Percentiles rank a stretch among this genome's conserved stretches.
Conservation (phyloP, 768 basidiomycete species). For the Vishniacozyma victoriae region DNA sequence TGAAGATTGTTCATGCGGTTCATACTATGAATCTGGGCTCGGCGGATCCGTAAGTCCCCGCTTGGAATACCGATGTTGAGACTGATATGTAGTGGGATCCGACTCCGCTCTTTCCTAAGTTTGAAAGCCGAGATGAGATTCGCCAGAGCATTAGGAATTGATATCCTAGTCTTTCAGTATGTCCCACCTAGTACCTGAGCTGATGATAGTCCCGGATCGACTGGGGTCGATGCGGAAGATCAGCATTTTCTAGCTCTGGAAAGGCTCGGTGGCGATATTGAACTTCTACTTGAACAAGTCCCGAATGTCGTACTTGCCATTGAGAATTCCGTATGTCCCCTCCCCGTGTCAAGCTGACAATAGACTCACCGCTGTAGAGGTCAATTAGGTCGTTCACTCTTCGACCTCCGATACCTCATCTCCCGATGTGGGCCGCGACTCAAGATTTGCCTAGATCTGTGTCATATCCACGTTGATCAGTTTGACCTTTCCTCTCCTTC, state of each 20-base stretch:
- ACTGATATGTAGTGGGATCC: neutral
- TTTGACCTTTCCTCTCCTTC: conserved; percentile 4
- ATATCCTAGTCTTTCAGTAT: conserved; percentile 19
- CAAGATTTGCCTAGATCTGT: conserved; percentile 14
- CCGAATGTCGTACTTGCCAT: conserved; percentile 7
- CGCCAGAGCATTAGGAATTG: conserved; percentile 6
- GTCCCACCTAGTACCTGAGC: neutral
- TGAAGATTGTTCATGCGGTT: conserved; percentile 17
- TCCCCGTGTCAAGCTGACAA: neutral
- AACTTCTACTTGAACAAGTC: neutral
- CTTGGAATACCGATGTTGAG: neutral
- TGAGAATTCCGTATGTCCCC: conserved; percentile 14
- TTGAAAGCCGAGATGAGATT: conserved; percentile 4
- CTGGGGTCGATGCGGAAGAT: neutral
- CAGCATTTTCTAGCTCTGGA: neutral
- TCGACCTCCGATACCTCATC: neutral
- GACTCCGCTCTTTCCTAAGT: conserved; percentile 4
- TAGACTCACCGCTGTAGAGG: conserved; percentile 1
- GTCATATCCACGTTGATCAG: conserved; percentile 10
- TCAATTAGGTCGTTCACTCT: neutral
- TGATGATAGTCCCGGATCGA: neutral
- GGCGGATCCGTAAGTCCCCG: conserved; percentile 7
- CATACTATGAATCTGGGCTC: conserved; percentile 14
- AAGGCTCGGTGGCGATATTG: neutral
- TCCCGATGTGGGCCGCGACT: neutral